A percentile compares a stretch with the other conserved stretches of the same genome.
Evolutionary conservation across 345 rosid species (phyloP).

Genomic region (Acer yangbiense): DNA sequence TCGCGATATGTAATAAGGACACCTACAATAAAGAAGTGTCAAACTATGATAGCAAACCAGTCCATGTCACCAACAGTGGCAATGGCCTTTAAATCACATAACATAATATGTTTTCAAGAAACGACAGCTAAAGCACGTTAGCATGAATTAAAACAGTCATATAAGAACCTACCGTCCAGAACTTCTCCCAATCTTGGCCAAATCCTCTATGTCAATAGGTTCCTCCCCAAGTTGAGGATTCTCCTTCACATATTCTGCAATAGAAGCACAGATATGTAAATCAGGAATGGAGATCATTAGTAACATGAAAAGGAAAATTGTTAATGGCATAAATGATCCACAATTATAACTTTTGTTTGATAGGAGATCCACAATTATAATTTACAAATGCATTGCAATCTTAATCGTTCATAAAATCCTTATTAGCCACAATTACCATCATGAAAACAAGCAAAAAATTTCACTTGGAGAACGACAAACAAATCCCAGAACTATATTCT

Average conservation of each 20-base stretch:
- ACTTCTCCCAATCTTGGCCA: slow-evolving; percentile 76
- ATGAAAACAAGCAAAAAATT: neutral
- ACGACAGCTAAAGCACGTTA: neutral
- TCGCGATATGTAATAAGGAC: slow-evolving; percentile 82
- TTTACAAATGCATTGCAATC: neutral
- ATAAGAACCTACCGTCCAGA: slow-evolving; percentile 70
- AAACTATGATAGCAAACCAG: slow-evolving; percentile 23
- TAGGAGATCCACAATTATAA: neutral
- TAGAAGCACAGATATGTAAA: slow-evolving; percentile 22
- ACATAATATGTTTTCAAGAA: slow-evolving; percentile 2
- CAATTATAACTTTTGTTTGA: neutral
- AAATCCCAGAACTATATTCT: neutral
- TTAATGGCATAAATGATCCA: slow-evolving; percentile 1
- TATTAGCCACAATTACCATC: neutral
- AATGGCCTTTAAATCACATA: neutral
- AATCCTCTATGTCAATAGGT: slow-evolving; percentile 94
- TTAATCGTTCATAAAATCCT: neutral
- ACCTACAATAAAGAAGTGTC: slow-evolving; percentile 48
- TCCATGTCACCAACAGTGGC: slow-evolving; percentile 6
- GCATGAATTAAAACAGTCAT: slow-evolving; percentile 18
- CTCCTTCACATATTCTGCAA: slow-evolving; percentile 62
- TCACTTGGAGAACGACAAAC: neutral
- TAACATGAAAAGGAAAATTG: neutral
- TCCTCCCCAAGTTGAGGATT: slow-evolving; percentile 84
- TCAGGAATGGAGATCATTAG: neutral